Conservation (phyloP, 768 basidiomycete genomes). For the Lyophyllum semitale region DNA sequence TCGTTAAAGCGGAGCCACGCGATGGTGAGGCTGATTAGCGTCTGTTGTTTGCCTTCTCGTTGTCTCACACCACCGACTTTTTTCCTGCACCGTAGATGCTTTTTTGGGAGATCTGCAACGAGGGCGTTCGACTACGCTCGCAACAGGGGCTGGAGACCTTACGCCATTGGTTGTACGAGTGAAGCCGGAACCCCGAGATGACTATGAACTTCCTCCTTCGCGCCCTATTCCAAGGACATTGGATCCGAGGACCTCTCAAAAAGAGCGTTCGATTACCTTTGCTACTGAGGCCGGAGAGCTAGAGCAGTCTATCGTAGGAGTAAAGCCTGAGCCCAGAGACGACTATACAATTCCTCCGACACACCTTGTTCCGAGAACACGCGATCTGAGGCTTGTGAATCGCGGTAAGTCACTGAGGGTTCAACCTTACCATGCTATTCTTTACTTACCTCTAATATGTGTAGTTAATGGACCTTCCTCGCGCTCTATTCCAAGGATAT, state of each 20-base stretch:
- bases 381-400: not conserved
- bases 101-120: not conserved
- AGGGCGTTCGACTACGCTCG: conserved; percentile 1
- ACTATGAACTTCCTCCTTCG: not conserved
- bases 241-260: conserved; percentile 2
- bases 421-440: conserved; percentile 62
- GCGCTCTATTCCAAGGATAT: too few species aligned
- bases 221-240: not conserved
- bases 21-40: not conserved
- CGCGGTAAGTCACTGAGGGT: not conserved
- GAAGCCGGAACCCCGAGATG: conserved; percentile 12
- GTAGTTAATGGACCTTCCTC: not conserved
- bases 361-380: not conserved
- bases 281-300: not conserved
- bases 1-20: not conserved
- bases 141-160: not conserved
- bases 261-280: conserved; percentile 5
- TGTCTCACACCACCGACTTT: not conserved
- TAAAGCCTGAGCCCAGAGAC: conserved; percentile 7
- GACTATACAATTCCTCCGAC: not conserved
- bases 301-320: not conserved
- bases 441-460: conserved; percentile 12
- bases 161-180: not conserved
- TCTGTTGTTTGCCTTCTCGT: not conserved
- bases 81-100: not conserved